A percentile compares a stretch with the other conserved stretches of the same genome.
These are phyloP conservation scores for Zymoseptoria crescenta DNA, from an alignment of 2,329 filamentous ascomycete genomes.

Conservation along the genomic window DNA sequence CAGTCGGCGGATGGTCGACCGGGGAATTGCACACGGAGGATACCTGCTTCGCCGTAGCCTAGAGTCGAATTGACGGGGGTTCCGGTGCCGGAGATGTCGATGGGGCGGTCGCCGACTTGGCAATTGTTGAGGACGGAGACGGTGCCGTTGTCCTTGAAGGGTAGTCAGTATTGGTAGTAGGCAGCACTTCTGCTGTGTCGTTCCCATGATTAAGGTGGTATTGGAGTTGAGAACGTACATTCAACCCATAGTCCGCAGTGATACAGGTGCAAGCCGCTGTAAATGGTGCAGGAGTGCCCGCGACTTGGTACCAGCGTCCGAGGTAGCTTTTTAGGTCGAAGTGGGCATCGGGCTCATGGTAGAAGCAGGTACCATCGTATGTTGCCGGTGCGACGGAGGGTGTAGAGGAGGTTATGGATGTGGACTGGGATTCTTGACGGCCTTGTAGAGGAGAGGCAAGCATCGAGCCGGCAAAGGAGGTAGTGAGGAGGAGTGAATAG, in stretches of 20 bases:
- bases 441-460: too few species aligned
- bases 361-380: slow-evolving; percentile 18
- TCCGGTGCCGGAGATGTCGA: slow-evolving; percentile 15
- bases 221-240: slow-evolving; percentile 2
- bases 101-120: slow-evolving; percentile 6
- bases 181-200: too few species aligned
- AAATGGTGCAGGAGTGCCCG: slow-evolving; percentile 13
- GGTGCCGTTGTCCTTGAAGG: slow-evolving; percentile 14
- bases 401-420: not conserved
- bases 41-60: slow-evolving; percentile 14
- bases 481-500: too few species aligned
- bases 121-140: slow-evolving; percentile 17
- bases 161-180: not conserved
- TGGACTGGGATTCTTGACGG: too few species aligned
- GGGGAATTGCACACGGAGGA: slow-evolving; percentile 15
- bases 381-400: slow-evolving; percentile 6
- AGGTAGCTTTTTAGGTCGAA: slow-evolving; percentile 16
- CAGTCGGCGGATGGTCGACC: slow-evolving; percentile 13
- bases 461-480: too few species aligned
- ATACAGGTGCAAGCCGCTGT: slow-evolving; percentile 18
- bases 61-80: slow-evolving; percentile 10
- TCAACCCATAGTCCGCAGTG: slow-evolving; percentile 14
- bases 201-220: too few species aligned
- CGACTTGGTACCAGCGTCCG: slow-evolving; percentile 19
- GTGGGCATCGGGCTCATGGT: slow-evolving; percentile 13